Evolutionary conservation across 441 rosid species (phyloP), one percentile per base, ranked within the genome.

Genomic region (Mallotus repandus): DNA sequence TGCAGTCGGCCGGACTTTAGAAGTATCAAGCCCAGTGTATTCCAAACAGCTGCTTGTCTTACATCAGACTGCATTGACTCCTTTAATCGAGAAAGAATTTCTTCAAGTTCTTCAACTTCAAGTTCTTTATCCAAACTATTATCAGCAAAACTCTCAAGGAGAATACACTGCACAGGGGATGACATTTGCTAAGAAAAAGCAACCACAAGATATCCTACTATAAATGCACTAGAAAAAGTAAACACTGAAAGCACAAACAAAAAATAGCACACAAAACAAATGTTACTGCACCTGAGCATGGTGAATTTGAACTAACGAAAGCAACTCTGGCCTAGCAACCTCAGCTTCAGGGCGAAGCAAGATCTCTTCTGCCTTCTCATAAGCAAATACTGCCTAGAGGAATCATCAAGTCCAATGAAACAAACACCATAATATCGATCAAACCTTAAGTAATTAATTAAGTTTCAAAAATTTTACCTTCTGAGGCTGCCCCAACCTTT

Each of bases 351-450:
- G 86, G 48, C 89, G 83, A 13, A 84, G 76, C 79, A 95, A 84
- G 71, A 95, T 95, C 84, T 92, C 98, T 73, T 84, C 92, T 22
- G 99, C 98, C 79, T 89, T 95, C 89, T 91, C 98, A 75, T 89
- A 95, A 67, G 88, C 90, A 69, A 70, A 84, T 81, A 92, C 81
- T 50, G 99, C 99, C 99, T 95, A 82, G 8, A 78, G 74, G n/a
- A 74, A 55, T 57, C 63, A 60, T 25, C 35, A 66, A 29, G 67
- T 55, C 14, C 60, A 21, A 52, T 53, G 7, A 73, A 69, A 50
- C 25, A 45, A 68, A 57, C 54, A 63, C 43, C 29, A 58, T 10
- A 71, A 43, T 43, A 43, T 58, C 63, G 68, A 49, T 19, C 55
- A 79, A 54, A 25, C 4, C 55, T 4, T 18, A 14, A 4, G 8